A percentile compares a stretch with the other conserved stretches of the same genome.
These are phyloP conservation scores for Aspergillus unguis DNA, from an alignment of 2,329 filamentous ascomycete species.

Conservation along the genomic window DNA sequence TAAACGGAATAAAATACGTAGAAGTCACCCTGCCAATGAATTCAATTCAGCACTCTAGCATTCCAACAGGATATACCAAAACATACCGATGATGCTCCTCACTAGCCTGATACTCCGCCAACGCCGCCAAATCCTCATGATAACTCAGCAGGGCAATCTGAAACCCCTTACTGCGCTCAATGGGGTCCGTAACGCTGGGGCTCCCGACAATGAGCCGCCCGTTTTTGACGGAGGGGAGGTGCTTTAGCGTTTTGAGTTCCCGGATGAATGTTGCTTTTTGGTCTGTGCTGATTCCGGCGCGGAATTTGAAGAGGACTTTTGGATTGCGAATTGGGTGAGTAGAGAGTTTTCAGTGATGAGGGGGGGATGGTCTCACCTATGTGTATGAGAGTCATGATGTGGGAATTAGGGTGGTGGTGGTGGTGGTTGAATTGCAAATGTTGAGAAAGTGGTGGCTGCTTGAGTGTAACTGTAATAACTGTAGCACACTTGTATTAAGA, in stretches of 20 bases:
- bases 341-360: neutral
- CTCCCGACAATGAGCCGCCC: constrained; percentile 52
- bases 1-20: constrained; percentile 52
- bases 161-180: constrained; percentile 53
- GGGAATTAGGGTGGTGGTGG: neutral
- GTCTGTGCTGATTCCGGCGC: constrained; percentile 38
- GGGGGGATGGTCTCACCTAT: constrained; percentile 18
- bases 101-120: constrained; percentile 53
- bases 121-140: constrained; percentile 45
- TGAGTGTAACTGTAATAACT: too few species aligned
- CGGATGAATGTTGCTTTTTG: constrained; percentile 47
- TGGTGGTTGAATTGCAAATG: neutral
- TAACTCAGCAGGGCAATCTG: constrained; percentile 53
- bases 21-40: constrained; percentile 46
- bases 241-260: constrained; percentile 51
- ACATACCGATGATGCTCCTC: constrained; percentile 46
- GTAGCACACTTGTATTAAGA: too few species aligned
- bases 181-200: constrained; percentile 52
- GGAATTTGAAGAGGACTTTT: constrained; percentile 52
- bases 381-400: constrained; percentile 25
- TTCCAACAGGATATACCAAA: constrained; percentile 27
- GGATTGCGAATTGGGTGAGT: neutral
- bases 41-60: neutral
- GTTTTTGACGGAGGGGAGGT: constrained; percentile 48
- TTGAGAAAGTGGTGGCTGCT: too few species aligned